Base-by-base conservation (phyloP, 805 yeast genomes). In the Isabelozyma gotoi region DNA sequence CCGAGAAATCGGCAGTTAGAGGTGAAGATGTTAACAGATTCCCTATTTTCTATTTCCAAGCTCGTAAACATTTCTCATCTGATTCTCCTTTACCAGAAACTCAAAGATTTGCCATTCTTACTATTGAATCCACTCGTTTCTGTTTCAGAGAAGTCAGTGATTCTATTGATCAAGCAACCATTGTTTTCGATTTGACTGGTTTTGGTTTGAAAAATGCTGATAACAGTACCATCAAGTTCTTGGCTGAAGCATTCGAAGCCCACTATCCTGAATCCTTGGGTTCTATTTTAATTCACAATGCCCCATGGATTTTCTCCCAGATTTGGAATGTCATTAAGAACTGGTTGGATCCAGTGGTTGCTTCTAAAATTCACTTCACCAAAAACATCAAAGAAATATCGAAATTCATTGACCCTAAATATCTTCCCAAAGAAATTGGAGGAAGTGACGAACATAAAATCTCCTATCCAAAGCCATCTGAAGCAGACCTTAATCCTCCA, bases 211-310 rank as follows among this genome's bases (percentile, higher is more conserved):
- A 90, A 46, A 94, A 92, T 62, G 94, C 96, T 87, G 99, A 94
- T 68, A 89, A 89, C 59, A 75, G 80, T 3, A 89, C 97, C 4
- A 95, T 94, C 46, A 91, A 91, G 67, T 92, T 88, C 65, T 79
- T 94, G 67, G 84, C 91, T 47, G 79, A 82, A 42, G 85, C 91
- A 47, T 90, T 94, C 64, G 98, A 94, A 72, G 96, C 96, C 0
- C 96, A 92, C 61, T 94, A 92, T 63, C 99, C 99, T 1, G 99
- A 94, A 67, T 84, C 88, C 33, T 76, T 94, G 47, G 97, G 96
- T 14, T 80, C 79, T 43, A 70, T 94, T 41, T 77, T 89, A 52
- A 85, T 94, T 47, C 96, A 89, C 69, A 86, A 87, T 55, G 97
- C 99, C 0, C 99, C 99, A 19, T 90, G 97, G 98, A 81, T 94